Conservation (phyloP, 192 early-diverging fungal genomes). For the Backusella psychrophila region DNA sequence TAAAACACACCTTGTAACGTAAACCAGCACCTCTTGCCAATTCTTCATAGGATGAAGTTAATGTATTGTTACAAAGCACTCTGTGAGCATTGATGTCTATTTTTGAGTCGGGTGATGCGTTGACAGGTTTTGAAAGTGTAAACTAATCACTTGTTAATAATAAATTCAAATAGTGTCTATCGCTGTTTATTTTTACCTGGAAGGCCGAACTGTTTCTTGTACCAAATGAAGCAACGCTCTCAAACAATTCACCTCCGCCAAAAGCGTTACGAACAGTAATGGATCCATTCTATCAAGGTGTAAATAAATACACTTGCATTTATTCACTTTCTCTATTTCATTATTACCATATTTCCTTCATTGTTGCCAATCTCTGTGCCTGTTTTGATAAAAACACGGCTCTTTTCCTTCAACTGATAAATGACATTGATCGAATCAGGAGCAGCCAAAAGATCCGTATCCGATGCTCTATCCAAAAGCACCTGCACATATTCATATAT, state of each 20-base stretch:
- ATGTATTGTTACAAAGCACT: slow-evolving; percentile 57
- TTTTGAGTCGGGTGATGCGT: slow-evolving; percentile 65
- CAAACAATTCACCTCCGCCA: slow-evolving; percentile 84
- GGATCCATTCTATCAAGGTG: slow-evolving; percentile 51
- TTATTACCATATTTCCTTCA: slow-evolving; percentile 78
- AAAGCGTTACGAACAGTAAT: slow-evolving; percentile 79
- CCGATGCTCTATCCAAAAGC: slow-evolving; percentile 57
- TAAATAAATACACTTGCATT: not conserved
- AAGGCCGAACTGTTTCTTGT: slow-evolving; percentile 66
- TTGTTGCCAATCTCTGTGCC: slow-evolving; percentile 89
- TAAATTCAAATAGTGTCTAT: not conserved
- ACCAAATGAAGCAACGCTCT: slow-evolving; percentile 74
- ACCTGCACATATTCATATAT: slow-evolving; percentile 71
- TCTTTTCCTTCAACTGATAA: slow-evolving; percentile 67
- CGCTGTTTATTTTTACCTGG: slow-evolving; percentile 32
- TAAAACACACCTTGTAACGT: slow-evolving; percentile 49
- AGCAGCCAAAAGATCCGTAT: slow-evolving; percentile 36
- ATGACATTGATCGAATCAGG: slow-evolving; percentile 67
- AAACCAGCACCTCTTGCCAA: slow-evolving; percentile 55
- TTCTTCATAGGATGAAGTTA: slow-evolving; percentile 77
- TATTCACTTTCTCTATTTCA: not conserved
- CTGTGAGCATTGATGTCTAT: slow-evolving; percentile 67
- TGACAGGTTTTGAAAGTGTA: slow-evolving; percentile 62
- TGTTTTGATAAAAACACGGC: slow-evolving; percentile 75
- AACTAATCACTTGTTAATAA: slow-evolving; percentile 42